Base-by-base conservation (phyloP, 2,329 filamentous ascomycete species). In the Dothidotthia symphoricarpi region DNA sequence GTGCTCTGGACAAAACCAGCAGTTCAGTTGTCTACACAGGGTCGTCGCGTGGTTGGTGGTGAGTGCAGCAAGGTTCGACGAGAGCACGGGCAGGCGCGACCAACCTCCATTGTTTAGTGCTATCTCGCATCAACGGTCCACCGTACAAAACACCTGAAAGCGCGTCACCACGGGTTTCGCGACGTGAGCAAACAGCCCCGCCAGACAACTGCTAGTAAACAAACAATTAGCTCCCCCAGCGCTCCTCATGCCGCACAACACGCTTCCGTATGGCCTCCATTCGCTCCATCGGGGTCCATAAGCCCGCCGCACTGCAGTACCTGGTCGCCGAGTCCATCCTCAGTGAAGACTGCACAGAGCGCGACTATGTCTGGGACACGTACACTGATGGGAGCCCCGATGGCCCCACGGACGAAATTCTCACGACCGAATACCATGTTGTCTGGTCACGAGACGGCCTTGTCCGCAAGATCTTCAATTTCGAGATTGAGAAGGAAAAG, bases 391-490 rank as follows among this genome's bases (percentile, higher is more conserved):
- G 72, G 42, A 45, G 42, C n/a, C 55, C 53, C n/a, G 61, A 69
- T 11, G 54, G 70, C 59, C 25, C 70, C 64, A 82, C 90, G 53
- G 89, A 95, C 57, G 90, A 96, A 67, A 69, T 96, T 11, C 71
- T 95, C 16, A 81, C 81, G 34, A 93, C 89, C 9, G 74, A 81
- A 16, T 75, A 78, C 43, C 83, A 83, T 54, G 89, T 94, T 10
- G 78, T 96, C 40, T 98, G 91, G 91, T 94, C 88, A 26, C 81
- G 88, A 41, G 89, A 88, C 31, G 85, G 85, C 40, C 75, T 91
- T 41, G 84, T 97, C 45, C 85, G 87, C 56, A 88, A 91, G 66
- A 80, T 85, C 34, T 96, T 90, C 71, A 85, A 81, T 46, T 90
- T 97, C 66, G 82, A 89, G 43, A 74, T 88, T 15, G 91, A 97